Evolutionary conservation across 208 protist genomes (phyloP), one percentile per base, ranked within the genome.

Genomic region (Leishmania guyanensis): DNA sequence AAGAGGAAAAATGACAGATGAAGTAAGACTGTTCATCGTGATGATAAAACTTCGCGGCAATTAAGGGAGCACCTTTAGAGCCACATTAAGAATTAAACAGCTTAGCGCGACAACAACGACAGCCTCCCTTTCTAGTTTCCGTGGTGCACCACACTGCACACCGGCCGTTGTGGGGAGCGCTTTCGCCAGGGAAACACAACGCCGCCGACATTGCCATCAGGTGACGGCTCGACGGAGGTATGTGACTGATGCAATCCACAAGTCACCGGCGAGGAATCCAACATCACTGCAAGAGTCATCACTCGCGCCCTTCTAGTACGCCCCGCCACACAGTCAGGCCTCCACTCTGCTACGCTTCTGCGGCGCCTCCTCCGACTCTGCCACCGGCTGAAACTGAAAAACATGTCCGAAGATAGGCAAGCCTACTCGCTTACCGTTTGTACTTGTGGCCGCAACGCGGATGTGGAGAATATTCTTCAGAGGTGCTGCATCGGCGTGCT

Each of bases 351-450:
- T 74, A 43, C 82, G 82, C 82, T 85, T 85, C 53, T 29, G 33
- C 43, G 72, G 77, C 12, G 50, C 39, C 65, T 73, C 73, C 51
- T 10, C 66, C n/a, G 82, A 26, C 77, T 78, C 64, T 9, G 46
- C 16, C 10, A 43, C 0, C 33, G 62, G n/a, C 14, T 51, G 17
- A 53, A 97, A 87, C 43, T 90, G 58, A 77, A 97, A 96, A 17
- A 48, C 65, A 71, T 96, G 94, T 0, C 75, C 88, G 64, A 88
- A 97, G 54, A 97, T 93, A 26, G 93, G 91, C 48, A 97, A 88
- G 0, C 90, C 90, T 16, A 87, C 90, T 58, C 93, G 90, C 68
- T 90, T 86, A 58, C 92, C 92, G 33, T 92, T 83, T 22, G 81
- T 71, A 65, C 94, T 90, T 48, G 92, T 95, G 80, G 83, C 90